These are phyloP conservation scores for Trichoderma atroviride DNA, from an alignment of 2,329 filamentous ascomycete genomes.

Conservation along the genomic window DNA sequence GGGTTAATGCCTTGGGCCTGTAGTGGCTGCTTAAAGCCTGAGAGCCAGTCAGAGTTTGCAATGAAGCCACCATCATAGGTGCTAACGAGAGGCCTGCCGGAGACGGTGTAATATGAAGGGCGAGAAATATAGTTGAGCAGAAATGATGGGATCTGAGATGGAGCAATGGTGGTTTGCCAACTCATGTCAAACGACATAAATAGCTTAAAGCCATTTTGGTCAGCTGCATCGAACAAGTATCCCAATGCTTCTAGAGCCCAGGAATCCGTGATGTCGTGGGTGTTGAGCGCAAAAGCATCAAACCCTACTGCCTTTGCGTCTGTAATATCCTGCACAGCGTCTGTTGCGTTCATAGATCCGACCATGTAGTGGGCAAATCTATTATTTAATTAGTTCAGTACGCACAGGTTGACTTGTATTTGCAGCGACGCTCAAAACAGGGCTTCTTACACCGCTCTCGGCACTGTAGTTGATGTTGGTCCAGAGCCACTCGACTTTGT, in stretches of 20 bases:
- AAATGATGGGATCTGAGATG: constrained; percentile 10
- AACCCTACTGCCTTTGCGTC: constrained; percentile 16
- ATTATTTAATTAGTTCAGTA: not conserved
- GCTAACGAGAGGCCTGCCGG: constrained; percentile 9
- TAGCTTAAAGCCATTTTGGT: constrained; percentile 13
- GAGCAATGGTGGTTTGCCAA: not conserved
- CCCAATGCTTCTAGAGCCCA: constrained; percentile 3
- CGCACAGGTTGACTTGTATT: not conserved
- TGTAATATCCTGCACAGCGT: not conserved
- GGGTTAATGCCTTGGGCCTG: not conserved
- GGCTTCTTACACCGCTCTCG: constrained; percentile 15
- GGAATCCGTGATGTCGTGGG: constrained; percentile 12
- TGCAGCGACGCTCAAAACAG: not conserved
- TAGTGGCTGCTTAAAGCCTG: constrained; percentile 9
- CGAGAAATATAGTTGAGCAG: constrained; percentile 11
- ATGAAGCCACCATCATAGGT: constrained; percentile 17
- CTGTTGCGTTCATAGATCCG: constrained; percentile 1
- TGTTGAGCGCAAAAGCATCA: constrained; percentile 21
- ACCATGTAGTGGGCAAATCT: constrained; percentile 25
- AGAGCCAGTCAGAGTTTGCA: constrained; percentile 6
- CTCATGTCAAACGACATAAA: constrained; percentile 23
- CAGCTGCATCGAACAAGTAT: constrained; percentile 11
- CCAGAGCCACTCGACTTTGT: constrained; percentile 2
- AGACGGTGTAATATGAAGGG: constrained; percentile 5
- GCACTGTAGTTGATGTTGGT: not conserved